These are phyloP conservation scores for Boletus huronensis DNA, from an alignment of 768 basidiomycete genomes.

Conservation along the genomic window DNA sequence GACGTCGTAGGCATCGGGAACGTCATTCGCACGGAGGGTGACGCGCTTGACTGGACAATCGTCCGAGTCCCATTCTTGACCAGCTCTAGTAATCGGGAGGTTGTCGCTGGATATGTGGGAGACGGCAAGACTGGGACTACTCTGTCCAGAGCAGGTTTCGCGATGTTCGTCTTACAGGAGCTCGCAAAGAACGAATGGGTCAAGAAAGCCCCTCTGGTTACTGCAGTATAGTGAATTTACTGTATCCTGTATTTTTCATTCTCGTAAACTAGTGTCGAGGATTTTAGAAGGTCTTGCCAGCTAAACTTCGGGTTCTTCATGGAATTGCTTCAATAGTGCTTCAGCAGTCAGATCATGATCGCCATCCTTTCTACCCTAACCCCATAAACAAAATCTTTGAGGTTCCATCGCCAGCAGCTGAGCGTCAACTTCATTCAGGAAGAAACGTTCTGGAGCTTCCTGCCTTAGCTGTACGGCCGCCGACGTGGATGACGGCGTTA, in stretches of 20 bases:
- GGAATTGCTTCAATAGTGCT: constrained; percentile 63
- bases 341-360: constrained; percentile 20
- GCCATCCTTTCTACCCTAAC: constrained; percentile 22
- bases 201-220: constrained; percentile 37
- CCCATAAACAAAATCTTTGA: constrained; percentile 85
- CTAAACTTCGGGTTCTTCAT: constrained; percentile 77
- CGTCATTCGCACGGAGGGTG: constrained; percentile 45
- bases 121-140: constrained; percentile 50
- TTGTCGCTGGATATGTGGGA: constrained; percentile 64
- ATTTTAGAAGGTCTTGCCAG: constrained; percentile 75
- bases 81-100: constrained; percentile 35
- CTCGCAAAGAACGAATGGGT: constrained; percentile 59
- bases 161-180: constrained; percentile 56
- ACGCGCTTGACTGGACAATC: constrained; percentile 64
- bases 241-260: background rate
- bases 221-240: background rate
- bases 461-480: constrained; percentile 35
- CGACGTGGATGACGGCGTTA: constrained; percentile 61
- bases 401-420: constrained; percentile 76
- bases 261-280: constrained; percentile 22
- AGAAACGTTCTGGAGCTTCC: constrained; percentile 35
- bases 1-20: constrained; percentile 67
- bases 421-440: constrained; percentile 78
- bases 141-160: constrained; percentile 58
- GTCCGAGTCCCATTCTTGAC: constrained; percentile 56